These are phyloP conservation scores for Tulasnella sp. DNA, from an alignment of 768 basidiomycete genomes.

Conservation along the genomic window DNA sequence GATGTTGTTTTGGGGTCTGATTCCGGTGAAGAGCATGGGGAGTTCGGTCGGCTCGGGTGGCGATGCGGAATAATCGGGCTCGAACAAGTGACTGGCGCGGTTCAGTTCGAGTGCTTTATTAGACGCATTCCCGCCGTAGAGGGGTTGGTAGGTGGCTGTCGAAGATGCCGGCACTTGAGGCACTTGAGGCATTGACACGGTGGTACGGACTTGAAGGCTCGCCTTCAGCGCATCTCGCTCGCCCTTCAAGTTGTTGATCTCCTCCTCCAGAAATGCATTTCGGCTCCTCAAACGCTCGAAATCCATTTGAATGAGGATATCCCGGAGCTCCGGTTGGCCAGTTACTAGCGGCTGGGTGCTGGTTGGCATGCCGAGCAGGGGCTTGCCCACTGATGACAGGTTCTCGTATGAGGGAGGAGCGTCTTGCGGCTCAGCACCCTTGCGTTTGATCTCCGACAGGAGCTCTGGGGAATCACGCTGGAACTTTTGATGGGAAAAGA, in stretches of 20 bases:
- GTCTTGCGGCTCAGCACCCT: slow-evolving; percentile 60
- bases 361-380: no score
- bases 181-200: neutral
- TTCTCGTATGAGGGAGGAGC: neutral
- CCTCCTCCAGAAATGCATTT: neutral
- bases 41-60: neutral
- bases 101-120: neutral
- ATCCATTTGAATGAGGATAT: neutral
- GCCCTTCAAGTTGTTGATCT: neutral
- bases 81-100: neutral
- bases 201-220: neutral
- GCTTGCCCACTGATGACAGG: neutral
- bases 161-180: neutral
- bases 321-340: neutral
- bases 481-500: slow-evolving; percentile 87
- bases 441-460: slow-evolving; percentile 84
- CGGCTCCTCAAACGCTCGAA: neutral
- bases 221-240: neutral
- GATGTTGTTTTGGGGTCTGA: neutral
- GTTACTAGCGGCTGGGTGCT: neutral
- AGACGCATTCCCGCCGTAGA: neutral
- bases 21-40: neutral
- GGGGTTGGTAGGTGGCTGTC: neutral
- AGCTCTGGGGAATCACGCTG: slow-evolving; percentile 78
- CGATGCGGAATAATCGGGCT: neutral